Conservation (phyloP, 768 basidiomycete species). For the Lentinula aciculospora region DNA sequence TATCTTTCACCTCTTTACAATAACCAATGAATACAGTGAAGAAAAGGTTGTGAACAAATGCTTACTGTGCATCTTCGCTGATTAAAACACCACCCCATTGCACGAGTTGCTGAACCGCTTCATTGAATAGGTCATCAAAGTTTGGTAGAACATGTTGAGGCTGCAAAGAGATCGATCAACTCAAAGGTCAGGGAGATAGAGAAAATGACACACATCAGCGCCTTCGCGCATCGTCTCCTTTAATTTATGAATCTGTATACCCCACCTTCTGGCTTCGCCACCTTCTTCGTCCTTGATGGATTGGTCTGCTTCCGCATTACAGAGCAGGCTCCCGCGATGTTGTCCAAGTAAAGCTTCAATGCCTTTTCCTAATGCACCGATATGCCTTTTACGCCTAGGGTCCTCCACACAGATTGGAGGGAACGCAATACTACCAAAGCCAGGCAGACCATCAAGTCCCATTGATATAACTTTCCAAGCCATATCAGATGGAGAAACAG, state of each 20-base stretch:
- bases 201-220: constrained; percentile 35
- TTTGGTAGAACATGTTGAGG: constrained; percentile 13
- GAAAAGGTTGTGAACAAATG: constrained; percentile 12
- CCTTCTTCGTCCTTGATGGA: constrained; percentile 41
- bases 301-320: constrained; percentile 39
- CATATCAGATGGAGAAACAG: constrained; percentile 31
- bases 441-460: constrained; percentile 64
- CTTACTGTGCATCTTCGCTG: constrained; percentile 61
- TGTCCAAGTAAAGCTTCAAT: constrained; percentile 60
- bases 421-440: constrained; percentile 70
- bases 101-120: constrained; percentile 72
- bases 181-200: not conserved
- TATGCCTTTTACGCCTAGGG: constrained; percentile 65
- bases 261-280: constrained; percentile 76
- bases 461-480: constrained; percentile 42
- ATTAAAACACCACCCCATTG: constrained; percentile 70
- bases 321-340: constrained; percentile 61
- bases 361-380: constrained; percentile 69
- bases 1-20: constrained; percentile 60
- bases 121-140: constrained; percentile 72
- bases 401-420: constrained; percentile 76
- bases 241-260: constrained; percentile 54
- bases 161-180: not conserved
- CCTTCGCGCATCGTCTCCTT: constrained; percentile 54
- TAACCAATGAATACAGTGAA: constrained; percentile 10